Evolutionary conservation across 768 basidiomycete species (phyloP), one percentile per base, ranked within the genome.

Genomic region (Leccinum imitatum): DNA sequence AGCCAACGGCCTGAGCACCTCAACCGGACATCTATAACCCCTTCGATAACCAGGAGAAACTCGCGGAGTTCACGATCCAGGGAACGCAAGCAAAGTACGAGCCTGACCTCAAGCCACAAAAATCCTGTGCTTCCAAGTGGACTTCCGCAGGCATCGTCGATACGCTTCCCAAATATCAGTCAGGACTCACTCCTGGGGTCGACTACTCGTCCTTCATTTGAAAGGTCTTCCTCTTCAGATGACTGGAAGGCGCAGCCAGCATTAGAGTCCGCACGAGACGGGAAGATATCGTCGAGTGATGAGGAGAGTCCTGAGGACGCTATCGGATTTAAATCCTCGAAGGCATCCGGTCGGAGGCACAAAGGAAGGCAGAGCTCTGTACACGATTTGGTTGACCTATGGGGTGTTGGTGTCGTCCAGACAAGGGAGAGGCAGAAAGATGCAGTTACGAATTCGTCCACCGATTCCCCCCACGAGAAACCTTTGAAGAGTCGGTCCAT

Each of bases 311-410:
- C 84, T 2, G 83, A 84, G 65, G 84, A 84, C 30, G 75, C 73
- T 37, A 62, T 54, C 15, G 74, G 76, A 15, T 70, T 71, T 51
- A 71, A 63, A 55, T 52, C 63, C 52, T 57, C 71, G 59, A 71
- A 66, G 54, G 59, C 65, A 33, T 64, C 69, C 17, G 68, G 68
- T 60, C 65, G 72, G 54, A 74, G 71, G 54, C 68, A 74, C 46
- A 80, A 73, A 65, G 78, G 82, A 44, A 76, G 91, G 63, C 90
- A 93, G 76, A 87, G 85, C 66, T 93, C 92, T 13, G 90, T 93
- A 23, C 90, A 94, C 67, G 88, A 93, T 67, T 70, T 93, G 57
- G 89, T 93, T 30, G 88, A 89, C 69, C 71, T 93, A 30, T 92
- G 87, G 79, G 89, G 89, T 46, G 89, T 88, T 7, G 79, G 80